Evolutionary conservation across 441 rosid species (phyloP).

Genomic region (Metrosideros polymorpha): DNA sequence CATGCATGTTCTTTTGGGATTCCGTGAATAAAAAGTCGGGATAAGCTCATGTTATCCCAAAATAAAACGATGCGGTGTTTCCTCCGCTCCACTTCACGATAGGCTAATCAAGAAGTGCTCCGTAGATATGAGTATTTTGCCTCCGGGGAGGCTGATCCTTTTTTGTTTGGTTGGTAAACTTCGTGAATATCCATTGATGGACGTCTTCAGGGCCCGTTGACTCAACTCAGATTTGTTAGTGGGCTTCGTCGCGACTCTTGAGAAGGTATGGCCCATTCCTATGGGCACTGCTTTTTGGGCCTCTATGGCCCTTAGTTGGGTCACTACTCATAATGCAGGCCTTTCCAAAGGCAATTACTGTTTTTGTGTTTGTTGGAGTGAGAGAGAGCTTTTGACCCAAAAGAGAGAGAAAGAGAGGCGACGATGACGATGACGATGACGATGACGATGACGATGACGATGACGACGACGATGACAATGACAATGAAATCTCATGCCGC

Average conservation of each 20-base stretch:
- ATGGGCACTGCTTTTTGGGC: background rate
- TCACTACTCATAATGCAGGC: background rate
- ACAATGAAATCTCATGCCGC: background rate
- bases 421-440: too few relatives aligned
- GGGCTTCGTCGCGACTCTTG: background rate
- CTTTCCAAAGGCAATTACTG: background rate
- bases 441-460: too few relatives aligned
- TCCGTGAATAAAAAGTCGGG: background rate
- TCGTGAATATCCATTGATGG: background rate
- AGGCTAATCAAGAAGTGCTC: background rate
- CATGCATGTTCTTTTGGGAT: background rate
- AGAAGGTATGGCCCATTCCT: background rate
- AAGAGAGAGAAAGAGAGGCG: background rate
- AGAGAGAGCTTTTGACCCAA: too few relatives aligned
- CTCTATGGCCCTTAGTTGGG: background rate
- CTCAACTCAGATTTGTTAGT: background rate
- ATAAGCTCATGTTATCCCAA: background rate
- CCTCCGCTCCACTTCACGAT: background rate
- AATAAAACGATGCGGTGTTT: background rate
- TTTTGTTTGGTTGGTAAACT: background rate
- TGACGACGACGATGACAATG: too few relatives aligned
- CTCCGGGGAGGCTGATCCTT: background rate
- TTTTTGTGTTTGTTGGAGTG: background rate
- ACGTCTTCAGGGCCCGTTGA: background rate
- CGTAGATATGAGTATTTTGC: background rate